phyloP scores from a whole-genome alignment of 139 green algal genomes.

The Micractinium sp. region DNA sequence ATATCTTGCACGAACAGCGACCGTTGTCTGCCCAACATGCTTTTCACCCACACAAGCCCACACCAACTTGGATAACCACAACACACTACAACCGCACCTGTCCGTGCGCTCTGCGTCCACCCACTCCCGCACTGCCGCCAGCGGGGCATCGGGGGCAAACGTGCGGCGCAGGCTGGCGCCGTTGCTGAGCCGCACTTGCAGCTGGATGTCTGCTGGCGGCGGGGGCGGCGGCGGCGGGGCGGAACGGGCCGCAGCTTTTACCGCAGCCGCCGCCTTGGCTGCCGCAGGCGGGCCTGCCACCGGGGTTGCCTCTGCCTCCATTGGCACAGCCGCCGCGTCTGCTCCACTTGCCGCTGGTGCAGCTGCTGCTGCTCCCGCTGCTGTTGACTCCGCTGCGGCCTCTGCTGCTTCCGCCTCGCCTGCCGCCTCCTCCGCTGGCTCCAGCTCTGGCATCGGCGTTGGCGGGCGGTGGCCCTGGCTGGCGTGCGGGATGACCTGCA shows the following conservation, averaged over 20 bases:
- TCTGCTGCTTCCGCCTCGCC: constrained; percentile 1
- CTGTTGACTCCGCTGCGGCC: background rate
- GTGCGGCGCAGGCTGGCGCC: background rate
- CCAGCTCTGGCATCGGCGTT: background rate
- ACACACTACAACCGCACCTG: background rate
- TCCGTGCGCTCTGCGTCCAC: constrained; percentile 22
- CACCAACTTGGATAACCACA: too few species aligned
- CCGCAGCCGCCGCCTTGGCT: background rate
- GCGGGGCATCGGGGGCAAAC: background rate
- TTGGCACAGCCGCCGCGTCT: background rate
- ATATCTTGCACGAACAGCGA: too few species aligned
- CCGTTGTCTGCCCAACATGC: too few species aligned
- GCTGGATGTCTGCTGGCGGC: background rate
- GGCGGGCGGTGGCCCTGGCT: background rate
- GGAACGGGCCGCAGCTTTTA: too few species aligned
- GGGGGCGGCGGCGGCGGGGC: background rate
- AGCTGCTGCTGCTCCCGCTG: background rate
- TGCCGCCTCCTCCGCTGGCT: background rate
- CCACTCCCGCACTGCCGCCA: constrained; percentile 16
- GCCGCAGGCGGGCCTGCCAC: background rate
- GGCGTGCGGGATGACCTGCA: constrained; percentile 19
- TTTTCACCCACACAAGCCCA: too few species aligned
- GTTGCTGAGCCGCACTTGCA: constrained; percentile 25
- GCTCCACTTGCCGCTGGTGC: background rate
- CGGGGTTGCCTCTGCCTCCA: background rate